Evolutionary conservation across 345 rosid species (phyloP).

Genomic region (Tarenaya hassleriana): DNA sequence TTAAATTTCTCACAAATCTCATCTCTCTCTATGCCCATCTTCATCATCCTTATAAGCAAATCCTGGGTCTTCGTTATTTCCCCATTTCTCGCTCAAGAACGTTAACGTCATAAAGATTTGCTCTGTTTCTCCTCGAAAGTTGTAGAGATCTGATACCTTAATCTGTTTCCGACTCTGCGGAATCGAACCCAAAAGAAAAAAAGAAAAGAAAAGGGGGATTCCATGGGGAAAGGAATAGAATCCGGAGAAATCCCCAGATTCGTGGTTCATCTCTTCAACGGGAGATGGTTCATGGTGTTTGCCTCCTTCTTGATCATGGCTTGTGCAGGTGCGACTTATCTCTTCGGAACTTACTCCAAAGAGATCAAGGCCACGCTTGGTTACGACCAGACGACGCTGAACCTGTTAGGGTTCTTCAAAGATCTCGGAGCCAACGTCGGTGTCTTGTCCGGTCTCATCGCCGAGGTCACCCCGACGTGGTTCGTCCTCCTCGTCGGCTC

Average conservation of each 20-base stretch:
- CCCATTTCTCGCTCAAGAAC: conserved; percentile 7
- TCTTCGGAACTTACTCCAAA: conserved; percentile 77
- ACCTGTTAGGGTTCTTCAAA: conserved; percentile 73
- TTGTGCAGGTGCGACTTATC: conserved; percentile 84
- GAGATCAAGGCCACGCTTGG: conserved; percentile 66
- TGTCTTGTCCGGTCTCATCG: conserved; percentile 67
- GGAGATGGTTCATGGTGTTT: conserved; percentile 88
- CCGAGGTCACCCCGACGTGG: conserved; percentile 90
- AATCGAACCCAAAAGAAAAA: no score
- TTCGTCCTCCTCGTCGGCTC: conserved; percentile 68
- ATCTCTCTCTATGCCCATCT: neutral
- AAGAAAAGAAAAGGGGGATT: neutral
- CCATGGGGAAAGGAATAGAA: conserved; percentile 15
- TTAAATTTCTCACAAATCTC: conserved; percentile 6
- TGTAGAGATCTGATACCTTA: conserved; percentile 8
- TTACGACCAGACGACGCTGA: conserved; percentile 74
- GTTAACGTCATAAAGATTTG: conserved; percentile 4
- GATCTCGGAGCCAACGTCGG: conserved; percentile 89
- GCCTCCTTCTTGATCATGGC: conserved; percentile 86
- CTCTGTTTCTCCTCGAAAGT: conserved; percentile 2
- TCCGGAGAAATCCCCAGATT: conserved; percentile 30
- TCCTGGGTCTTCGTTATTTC: neutral
- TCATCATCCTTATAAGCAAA: neutral
- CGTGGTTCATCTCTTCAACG: conserved; percentile 39
- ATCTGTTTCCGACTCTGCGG: neutral